These are phyloP conservation scores for Gossypium sturtianum DNA, from an alignment of 345 rosid species.

Conservation along the genomic window DNA sequence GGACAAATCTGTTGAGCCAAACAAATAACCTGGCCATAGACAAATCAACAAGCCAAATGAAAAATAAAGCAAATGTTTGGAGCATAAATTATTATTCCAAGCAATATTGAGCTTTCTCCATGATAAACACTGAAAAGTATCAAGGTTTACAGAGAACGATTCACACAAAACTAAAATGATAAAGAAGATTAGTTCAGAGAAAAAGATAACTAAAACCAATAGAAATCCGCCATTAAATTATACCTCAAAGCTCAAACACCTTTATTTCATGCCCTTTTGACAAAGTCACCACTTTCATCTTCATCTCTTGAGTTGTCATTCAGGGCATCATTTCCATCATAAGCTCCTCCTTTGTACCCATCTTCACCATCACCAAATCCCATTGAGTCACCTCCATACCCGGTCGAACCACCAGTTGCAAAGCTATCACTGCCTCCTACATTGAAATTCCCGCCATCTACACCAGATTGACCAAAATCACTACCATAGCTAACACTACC, in stretches of 20 bases:
- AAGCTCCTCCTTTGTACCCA: slow-evolving; percentile 11
- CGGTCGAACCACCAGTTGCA: not conserved
- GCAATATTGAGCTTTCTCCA: not conserved
- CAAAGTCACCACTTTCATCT: slow-evolving; percentile 36
- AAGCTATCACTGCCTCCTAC: slow-evolving; percentile 7
- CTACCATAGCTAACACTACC: slow-evolving; percentile 13
- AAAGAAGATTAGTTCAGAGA: not conserved
- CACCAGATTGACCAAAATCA: slow-evolving; percentile 12
- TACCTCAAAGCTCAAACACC: not conserved
- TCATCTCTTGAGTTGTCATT: slow-evolving; percentile 31
- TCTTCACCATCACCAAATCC: slow-evolving; percentile 15
- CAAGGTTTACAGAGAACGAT: not conserved
- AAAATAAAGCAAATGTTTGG: no score
- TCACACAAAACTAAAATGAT: not conserved
- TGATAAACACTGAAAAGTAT: not conserved
- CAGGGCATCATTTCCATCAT: slow-evolving; percentile 19
- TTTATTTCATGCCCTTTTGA: slow-evolving; percentile 61
- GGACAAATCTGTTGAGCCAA: no score
- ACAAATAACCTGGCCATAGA: no score
- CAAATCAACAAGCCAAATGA: no score
- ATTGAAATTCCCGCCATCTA: slow-evolving; percentile 16
- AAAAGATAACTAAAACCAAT: not conserved
- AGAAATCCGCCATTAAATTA: not conserved
- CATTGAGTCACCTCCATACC: slow-evolving; percentile 20
- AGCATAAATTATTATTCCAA: no score